These are phyloP conservation scores for Exophiala viscosa DNA, from an alignment of 2,329 filamentous ascomycete genomes.

Conservation along the genomic window DNA sequence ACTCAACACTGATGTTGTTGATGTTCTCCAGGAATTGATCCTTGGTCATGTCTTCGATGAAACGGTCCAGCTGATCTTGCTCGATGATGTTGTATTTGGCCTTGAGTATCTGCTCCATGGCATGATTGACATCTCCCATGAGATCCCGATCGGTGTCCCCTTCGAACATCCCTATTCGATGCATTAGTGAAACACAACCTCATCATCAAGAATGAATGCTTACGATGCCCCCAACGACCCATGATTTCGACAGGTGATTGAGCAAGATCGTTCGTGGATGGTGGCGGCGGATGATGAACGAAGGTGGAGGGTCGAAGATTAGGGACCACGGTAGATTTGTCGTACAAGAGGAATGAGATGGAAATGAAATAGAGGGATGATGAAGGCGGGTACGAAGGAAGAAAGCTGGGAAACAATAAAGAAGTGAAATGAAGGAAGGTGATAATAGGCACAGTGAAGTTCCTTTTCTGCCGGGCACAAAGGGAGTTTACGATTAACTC, in stretches of 20 bases:
- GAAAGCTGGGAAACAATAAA: neutral
- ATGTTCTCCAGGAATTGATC: neutral
- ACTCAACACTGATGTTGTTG: slow-evolving; percentile 4
- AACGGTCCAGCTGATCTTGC: slow-evolving; percentile 1
- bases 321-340: neutral
- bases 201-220: neutral
- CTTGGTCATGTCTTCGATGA: neutral
- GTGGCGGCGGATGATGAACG: neutral
- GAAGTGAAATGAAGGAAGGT: neutral
- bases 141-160: slow-evolving; percentile 8
- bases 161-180: slow-evolving; percentile 6
- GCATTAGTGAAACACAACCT: neutral
- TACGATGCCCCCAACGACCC: slow-evolving; percentile 13
- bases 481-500: neutral
- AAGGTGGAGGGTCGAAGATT: neutral
- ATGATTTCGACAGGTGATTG: slow-evolving; percentile 3
- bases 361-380: neutral
- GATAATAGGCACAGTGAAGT: neutral
- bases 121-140: neutral
- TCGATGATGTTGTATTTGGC: slow-evolving; percentile 5
- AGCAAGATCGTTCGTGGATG: neutral
- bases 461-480: neutral
- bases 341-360: slow-evolving; percentile 1
- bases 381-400: neutral
- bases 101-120: neutral